Base-by-base conservation (phyloP, 164 flowering plant genomes). In the Aristolochia contorta region DNA sequence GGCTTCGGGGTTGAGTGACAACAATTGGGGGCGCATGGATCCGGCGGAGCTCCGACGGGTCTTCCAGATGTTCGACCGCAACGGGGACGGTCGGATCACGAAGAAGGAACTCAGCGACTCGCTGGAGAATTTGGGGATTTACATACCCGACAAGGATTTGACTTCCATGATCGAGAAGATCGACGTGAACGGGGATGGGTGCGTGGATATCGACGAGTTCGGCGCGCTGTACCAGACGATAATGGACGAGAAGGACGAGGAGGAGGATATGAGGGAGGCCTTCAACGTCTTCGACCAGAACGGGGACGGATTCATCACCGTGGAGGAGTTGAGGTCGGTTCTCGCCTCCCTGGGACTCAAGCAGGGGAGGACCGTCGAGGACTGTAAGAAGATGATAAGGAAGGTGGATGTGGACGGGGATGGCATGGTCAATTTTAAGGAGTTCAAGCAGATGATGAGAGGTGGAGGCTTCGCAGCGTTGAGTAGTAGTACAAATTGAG, bases 381-480 rank as follows among this genome's bases (percentile, higher is more conserved):
- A 83, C 53, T 85, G 92, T 69, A 79, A 68, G 77, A 73, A 41
- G 67, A 85, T 85, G 92, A 85, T 83, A 5, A 75, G 16, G 69
- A 84, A 78, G 70, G 92, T 85, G 51, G 91, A 85, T 53, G 83
- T 56, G 1, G 91, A 85, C 61, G 91, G 91, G 0, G 91, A 85
- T 69, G 88, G 91, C 10, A 81, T 59, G 82, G 88, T 85, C 15
- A 71, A 81, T 55, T 83, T 25, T 51, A 73, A 78, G 47, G 91
- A 85, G 76, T 84, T 84, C 48, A 77, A 72, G 74, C 74, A 79
- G 59, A 84, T 84, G 91, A 82, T 84, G 87, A 82, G 75, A 60
- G 82, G 74, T 0, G 81, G 85, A 19, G 84, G 83, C 0, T 78
- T 82, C 71, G 79, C 74, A 55, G 77, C 82, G 3, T 72, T 77